phyloP scores from a whole-genome alignment of 371 early-diverging fungal genomes.

The Mucor lusitanicus region DNA sequence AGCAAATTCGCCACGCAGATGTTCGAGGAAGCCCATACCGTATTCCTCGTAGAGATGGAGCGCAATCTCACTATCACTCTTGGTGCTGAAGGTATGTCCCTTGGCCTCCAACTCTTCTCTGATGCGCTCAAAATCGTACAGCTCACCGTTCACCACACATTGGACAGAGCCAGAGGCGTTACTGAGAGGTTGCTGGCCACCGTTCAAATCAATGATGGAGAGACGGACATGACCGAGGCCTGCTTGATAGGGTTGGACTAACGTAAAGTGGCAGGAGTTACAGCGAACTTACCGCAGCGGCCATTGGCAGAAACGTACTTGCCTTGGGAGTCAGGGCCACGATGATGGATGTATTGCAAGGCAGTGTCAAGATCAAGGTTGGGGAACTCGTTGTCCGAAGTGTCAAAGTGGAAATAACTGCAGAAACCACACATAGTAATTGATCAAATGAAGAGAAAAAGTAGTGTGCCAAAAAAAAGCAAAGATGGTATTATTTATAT shows the following conservation, averaged over 20 bases:
- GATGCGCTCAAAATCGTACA: conserved; percentile 28
- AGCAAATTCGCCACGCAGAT: conserved; percentile 31
- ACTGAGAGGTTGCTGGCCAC: conserved; percentile 22
- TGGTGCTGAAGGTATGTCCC: conserved; percentile 24
- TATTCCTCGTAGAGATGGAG: conserved; percentile 25
- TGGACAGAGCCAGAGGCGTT: conserved; percentile 6
- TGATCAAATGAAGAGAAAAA: not conserved
- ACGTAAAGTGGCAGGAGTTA: not conserved
- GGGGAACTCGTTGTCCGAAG: not conserved
- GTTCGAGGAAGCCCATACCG: conserved; percentile 15
- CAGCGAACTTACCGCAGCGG: conserved; percentile 23
- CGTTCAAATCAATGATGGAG: conserved; percentile 26
- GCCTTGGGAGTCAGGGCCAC: conserved; percentile 27
- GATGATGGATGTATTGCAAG: conserved; percentile 19
- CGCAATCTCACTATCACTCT: conserved; percentile 30
- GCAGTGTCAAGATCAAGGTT: conserved; percentile 24
- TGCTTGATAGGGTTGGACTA: not conserved
- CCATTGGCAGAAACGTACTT: conserved; percentile 21
- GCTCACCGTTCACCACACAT: conserved; percentile 29
- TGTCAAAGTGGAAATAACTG: conserved; percentile 25
- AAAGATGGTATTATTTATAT: not conserved
- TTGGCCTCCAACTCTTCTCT: conserved; percentile 11
- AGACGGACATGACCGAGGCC: conserved; percentile 24
- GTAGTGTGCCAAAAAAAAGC: not conserved
- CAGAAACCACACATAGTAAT: conserved; percentile 27